Evolutionary conservation across 305 asterid species (phyloP), one percentile per base, ranked within the genome.

Genomic region (Fraxinus baroniana): DNA sequence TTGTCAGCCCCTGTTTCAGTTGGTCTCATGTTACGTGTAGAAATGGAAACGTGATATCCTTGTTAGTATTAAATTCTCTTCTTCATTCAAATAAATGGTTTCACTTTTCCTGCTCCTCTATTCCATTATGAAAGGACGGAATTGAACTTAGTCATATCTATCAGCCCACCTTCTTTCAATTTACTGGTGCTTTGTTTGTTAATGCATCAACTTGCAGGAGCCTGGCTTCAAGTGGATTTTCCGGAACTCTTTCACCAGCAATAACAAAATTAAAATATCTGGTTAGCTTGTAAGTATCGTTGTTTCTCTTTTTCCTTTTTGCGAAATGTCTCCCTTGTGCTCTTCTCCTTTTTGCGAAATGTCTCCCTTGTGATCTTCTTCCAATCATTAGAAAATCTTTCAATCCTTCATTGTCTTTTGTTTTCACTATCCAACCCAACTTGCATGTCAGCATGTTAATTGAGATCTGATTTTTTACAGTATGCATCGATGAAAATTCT

Each of bases 1-100:
- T 92, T 22, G 98, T 95, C 39, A 91, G 94, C 89, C 98, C 98
- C 35, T 95, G 98, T 86, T 85, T 82, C 86, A 95, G 98, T 81
- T 95, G 98, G 98, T 89, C 95, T 77, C 90, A 90, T 72, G 97
- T 95, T 73, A 89, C 98, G 1, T 95, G 98, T 82, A 78, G 37
- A 83, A 83, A 94, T 46, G 97, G 94, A 84, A 84, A 86, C 18
- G 98, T 93, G 24, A 89, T 89, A 49, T 88, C 97, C 39, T 81
- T 95, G 98, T 95, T 83, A 91, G 98, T 87, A 60, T 13, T 70
- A 64, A 64, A 86, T 83, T 74, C 37, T 71, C 66, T 49, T 70
- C 17, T 7, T 20, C 72, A 24, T 64, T 64, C 72, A 24, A 64
- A 9, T 10, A 22, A 64, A 35, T 22, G 46, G 17, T 26, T 83